Conservation (phyloP, 1,139 yeast species). For the Taphrina pruni region DNA sequence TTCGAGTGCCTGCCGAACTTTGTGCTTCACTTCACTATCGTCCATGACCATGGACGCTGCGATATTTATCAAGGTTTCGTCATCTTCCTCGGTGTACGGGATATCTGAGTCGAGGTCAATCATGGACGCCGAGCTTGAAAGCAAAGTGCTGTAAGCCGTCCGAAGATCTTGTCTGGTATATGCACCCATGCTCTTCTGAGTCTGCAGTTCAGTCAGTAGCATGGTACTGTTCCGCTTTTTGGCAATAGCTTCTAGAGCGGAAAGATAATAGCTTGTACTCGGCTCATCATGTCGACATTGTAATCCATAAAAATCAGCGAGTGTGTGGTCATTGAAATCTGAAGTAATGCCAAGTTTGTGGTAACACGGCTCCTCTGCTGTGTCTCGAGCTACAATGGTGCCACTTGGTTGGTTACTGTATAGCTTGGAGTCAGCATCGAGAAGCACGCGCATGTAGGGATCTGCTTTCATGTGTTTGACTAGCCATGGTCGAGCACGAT, state of each 20-base stretch:
- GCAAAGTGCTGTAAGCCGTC: constrained; percentile 56
- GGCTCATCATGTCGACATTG: constrained; percentile 49
- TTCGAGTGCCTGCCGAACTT: constrained; percentile 58
- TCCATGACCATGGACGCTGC: constrained; percentile 31
- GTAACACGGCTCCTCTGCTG: constrained; percentile 46
- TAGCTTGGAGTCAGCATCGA: constrained; percentile 24
- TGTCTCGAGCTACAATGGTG: constrained; percentile 1
- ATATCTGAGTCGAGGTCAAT: constrained; percentile 58
- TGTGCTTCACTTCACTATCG: constrained; percentile 47
- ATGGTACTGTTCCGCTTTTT: constrained; percentile 57
- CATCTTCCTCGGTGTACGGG: constrained; percentile 46
- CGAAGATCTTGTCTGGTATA: constrained; percentile 68
- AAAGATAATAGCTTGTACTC: constrained; percentile 15
- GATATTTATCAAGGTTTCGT: constrained; percentile 47
- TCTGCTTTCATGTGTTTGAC: constrained; percentile 32
- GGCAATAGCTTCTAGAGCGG: constrained; percentile 60
- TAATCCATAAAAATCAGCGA: constrained; percentile 66
- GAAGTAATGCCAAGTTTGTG: constrained; percentile 66
- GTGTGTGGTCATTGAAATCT: constrained; percentile 65
- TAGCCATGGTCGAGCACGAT: constrained; percentile 24
- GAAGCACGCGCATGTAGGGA: constrained; percentile 12
- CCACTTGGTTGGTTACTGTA: background rate
- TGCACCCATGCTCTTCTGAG: constrained; percentile 62
- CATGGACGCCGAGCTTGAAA: constrained; percentile 46
- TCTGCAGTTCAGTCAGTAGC: constrained; percentile 61